Conservation (phyloP, 1,284 basidiomycete genomes). For the Boletus sp. region DNA sequence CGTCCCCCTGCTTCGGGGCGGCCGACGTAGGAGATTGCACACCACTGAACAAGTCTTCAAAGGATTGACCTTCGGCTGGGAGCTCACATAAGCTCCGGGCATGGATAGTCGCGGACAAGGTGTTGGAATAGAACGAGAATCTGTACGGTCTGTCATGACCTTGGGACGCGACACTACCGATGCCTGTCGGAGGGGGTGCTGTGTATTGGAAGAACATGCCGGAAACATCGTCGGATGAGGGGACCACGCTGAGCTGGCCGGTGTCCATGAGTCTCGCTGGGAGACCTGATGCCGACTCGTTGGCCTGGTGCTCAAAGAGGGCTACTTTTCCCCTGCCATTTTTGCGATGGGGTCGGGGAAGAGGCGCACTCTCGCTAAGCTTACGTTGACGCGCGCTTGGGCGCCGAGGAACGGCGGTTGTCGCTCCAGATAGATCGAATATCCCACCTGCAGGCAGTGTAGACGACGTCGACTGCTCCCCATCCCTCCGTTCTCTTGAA, state of each 20-base stretch:
- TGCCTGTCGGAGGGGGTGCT: constrained; percentile 10
- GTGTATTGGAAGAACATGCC: constrained; percentile 15
- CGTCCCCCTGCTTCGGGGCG: constrained; percentile 7
- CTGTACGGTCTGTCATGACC: constrained; percentile 91
- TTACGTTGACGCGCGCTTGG: constrained; percentile 68
- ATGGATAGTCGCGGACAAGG: constrained; percentile 90
- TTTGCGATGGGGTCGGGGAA: constrained; percentile 54
- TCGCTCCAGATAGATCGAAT: constrained; percentile 22
- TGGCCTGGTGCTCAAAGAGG: constrained; percentile 74
- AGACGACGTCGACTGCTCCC: constrained; percentile 7
- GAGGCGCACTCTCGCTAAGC: constrained; percentile 73
- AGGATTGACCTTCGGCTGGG: constrained; percentile 90
- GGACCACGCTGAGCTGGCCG: constrained; percentile 30
- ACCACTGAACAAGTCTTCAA: constrained; percentile 87
- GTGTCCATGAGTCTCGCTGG: constrained; percentile 37
- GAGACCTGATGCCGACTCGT: constrained; percentile 46
- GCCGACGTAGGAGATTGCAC: constrained; percentile 14
- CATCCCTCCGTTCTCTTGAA: constrained; percentile 9
- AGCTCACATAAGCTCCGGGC: constrained; percentile 90
- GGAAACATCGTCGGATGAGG: constrained; percentile 31
- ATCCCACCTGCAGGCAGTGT: constrained; percentile 14
- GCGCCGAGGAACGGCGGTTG: constrained; percentile 27
- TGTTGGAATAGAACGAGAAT: constrained; percentile 98
- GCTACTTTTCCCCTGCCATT: constrained; percentile 87
- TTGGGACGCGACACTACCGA: constrained; percentile 40